Percentiles rank a stretch among this genome's conserved stretches.
phyloP scores from a whole-genome alignment of 345 rosid species.

The Physaria fendleri region DNA sequence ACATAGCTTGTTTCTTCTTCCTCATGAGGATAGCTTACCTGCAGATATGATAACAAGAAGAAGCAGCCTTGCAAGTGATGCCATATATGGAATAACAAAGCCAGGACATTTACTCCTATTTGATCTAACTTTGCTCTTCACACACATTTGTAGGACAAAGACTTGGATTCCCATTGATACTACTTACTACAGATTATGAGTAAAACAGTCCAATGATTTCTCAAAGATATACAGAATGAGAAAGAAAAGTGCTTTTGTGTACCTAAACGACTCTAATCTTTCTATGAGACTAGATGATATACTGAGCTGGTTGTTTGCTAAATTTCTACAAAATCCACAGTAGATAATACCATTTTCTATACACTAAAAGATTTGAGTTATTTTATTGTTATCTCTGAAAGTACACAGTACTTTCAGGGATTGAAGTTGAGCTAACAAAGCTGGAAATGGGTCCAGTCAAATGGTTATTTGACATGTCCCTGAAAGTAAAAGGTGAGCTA shows the following conservation, averaged over 20 bases:
- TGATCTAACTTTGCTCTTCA: neutral
- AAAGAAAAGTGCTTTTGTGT: conserved; percentile 1
- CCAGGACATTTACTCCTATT: conserved; percentile 25
- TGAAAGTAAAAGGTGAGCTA: conserved; percentile 9
- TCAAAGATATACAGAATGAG: neutral
- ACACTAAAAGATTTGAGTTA: neutral
- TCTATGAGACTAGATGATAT: conserved; percentile 29
- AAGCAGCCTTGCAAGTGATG: conserved; percentile 25
- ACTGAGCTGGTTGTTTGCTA: conserved; percentile 34
- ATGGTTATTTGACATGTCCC: conserved; percentile 48
- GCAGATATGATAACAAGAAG: conserved; percentile 16
- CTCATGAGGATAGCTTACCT: conserved; percentile 12
- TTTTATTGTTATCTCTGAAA: neutral
- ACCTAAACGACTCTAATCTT: conserved; percentile 19
- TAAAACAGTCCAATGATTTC: neutral
- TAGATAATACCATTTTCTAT: neutral
- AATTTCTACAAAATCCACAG: conserved; percentile 29
- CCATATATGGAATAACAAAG: conserved; percentile 26
- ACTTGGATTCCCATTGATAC: conserved; percentile 35
- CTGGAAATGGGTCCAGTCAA: conserved; percentile 42
- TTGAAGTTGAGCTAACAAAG: conserved; percentile 33
- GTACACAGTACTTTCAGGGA: conserved; percentile 38
- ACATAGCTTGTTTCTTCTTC: conserved; percentile 16
- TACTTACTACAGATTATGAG: conserved; percentile 1
- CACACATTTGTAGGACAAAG: conserved; percentile 23